Base-by-base conservation (phyloP, 139 green algal genomes). In the Auxenochlorella protothecoides region DNA sequence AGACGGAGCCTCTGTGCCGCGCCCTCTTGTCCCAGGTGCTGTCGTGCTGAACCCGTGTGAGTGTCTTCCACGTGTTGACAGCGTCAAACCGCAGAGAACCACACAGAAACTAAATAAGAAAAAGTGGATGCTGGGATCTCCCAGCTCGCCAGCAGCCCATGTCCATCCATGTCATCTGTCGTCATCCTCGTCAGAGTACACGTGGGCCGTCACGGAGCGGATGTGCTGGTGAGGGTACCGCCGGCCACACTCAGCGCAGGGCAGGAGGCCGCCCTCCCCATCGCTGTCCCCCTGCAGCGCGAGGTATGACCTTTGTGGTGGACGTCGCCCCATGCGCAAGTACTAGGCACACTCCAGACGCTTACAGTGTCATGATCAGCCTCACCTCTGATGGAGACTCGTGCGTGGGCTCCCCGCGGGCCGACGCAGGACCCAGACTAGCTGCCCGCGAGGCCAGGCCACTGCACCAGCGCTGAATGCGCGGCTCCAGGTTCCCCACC, bases 151-250 rank as follows among this genome's bases (percentile, higher is more conserved):
- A 44, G 27, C 27, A 44, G 27, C 27, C 27, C 27, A 44, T 44
- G 27, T 44, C 27, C 27, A 44, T 44, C 27, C 27, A 44, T 44
- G 27, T 44, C 27, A 44, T 44, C 27, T 44, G 27, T 44, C 27
- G 27, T 44, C 27, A 44, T 44, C 27, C 27, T 44, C 27, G 27
- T 44, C 27, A 44, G 27, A 44, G 27, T 44, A 44, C 27, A 44
- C 27, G 6, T 3, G 60, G 53, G 67, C 54, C 27, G 60, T 65
- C 57, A 68, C 68, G 3, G 60, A 62, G 5, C 71, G 59, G 4
- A 81, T 74, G 60, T 81, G 76, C 68, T 78, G 59, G 59, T 81
- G 76, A 5, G 76, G 76, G 71, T 74, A 81, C 11, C 71, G 70
- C 65, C 76, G 59, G 10, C 76, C 76, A 6, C 76, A 81, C 54